A percentile compares a stretch with the other conserved stretches of the same genome.
Conservation (phyloP, 2,329 filamentous ascomycete genomes). For the Aureobasidium sp. region DNA sequence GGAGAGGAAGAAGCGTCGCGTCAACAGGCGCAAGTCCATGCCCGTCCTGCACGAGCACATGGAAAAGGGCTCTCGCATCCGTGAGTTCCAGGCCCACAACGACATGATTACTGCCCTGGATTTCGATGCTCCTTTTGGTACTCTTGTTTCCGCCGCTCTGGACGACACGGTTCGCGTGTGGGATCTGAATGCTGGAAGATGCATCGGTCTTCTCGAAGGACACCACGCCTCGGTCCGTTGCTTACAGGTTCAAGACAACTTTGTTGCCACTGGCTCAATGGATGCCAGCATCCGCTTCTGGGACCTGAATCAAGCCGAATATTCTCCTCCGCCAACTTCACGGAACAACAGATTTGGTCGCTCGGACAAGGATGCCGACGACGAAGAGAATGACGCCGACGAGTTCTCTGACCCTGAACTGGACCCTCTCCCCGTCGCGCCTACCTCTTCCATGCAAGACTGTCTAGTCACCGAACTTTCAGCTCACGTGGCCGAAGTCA, state of each 20-base stretch:
- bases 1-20: conserved; percentile 42
- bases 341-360: conserved; percentile 37
- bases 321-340: conserved; percentile 58
- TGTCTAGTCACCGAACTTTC: conserved; percentile 82
- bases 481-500: conserved; percentile 89
- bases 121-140: conserved; percentile 96
- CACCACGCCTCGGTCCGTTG: conserved; percentile 90
- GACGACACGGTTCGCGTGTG: conserved; percentile 94
- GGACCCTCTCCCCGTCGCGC: conserved; percentile 36
- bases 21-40: conserved; percentile 70
- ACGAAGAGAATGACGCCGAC: conserved; percentile 13
- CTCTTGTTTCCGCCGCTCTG: conserved; percentile 81
- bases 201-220: conserved; percentile 83
- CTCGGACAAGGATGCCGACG: conserved; percentile 44
- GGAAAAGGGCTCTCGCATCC: conserved; percentile 78
- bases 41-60: conserved; percentile 94
- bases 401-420: conserved; percentile 5
- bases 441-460: conserved; percentile 74
- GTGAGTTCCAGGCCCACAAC: conserved; percentile 78
- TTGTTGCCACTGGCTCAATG: conserved; percentile 87
- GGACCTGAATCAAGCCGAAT: conserved; percentile 85
- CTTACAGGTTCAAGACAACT: conserved; percentile 89
- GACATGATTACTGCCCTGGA: conserved; percentile 85
- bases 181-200: conserved; percentile 89
- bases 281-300: conserved; percentile 91